A percentile compares a stretch with the other conserved stretches of the same genome.
Evolutionary conservation across 2,329 filamentous ascomycete species (phyloP).

Genomic region (Laburnicola sp.): DNA sequence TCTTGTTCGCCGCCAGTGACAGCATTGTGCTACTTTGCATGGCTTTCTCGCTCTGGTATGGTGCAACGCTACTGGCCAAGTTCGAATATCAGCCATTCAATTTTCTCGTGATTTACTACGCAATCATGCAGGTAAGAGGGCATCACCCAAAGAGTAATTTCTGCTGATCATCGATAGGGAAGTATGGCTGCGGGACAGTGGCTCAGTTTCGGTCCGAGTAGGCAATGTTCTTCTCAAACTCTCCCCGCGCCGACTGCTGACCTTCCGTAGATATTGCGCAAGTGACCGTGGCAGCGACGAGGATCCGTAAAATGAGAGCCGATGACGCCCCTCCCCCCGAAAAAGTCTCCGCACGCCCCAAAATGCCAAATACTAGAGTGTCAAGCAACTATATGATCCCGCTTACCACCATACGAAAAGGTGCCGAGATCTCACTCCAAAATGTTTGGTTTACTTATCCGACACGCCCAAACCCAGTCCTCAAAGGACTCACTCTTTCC

Average conservation of each 20-base stretch:
- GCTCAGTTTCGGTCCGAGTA: conserved; percentile 32
- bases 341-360: neutral
- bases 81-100: conserved; percentile 17
- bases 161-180: conserved; percentile 7
- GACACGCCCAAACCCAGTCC: conserved; percentile 82
- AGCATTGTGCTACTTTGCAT: conserved; percentile 74
- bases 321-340: neutral
- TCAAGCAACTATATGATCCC: neutral
- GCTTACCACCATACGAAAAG: neutral
- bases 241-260: neutral
- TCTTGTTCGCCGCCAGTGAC: conserved; percentile 67
- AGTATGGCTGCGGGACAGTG: conserved; percentile 28
- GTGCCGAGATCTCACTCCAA: conserved; percentile 67
- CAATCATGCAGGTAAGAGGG: conserved; percentile 20
- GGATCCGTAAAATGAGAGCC: conserved; percentile 17
- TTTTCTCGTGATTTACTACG: conserved; percentile 29
- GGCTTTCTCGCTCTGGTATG: conserved; percentile 71
- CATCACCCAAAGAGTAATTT: neutral
- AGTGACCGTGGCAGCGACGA: conserved; percentile 21
- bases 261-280: conserved; percentile 26
- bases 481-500: conserved; percentile 50
- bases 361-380: neutral
- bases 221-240: neutral
- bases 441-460: conserved; percentile 90
- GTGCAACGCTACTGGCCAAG: conserved; percentile 22